These are phyloP conservation scores for Terfezia boudieri DNA, from an alignment of 495 filamentous ascomycete species.

Conservation along the genomic window DNA sequence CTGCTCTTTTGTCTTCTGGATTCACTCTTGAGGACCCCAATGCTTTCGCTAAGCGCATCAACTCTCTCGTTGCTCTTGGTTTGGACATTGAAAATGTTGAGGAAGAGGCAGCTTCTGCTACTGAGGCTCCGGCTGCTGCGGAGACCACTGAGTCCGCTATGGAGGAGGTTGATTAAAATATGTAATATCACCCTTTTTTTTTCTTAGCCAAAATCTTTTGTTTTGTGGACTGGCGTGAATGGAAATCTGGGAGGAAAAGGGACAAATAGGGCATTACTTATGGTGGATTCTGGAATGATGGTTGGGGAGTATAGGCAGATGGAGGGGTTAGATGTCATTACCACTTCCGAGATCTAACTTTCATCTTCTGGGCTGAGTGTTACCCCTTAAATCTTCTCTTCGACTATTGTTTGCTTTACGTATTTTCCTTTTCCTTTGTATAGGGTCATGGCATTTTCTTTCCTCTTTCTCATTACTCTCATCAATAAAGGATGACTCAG, in stretches of 20 bases:
- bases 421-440: too few relatives aligned
- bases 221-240: not conserved
- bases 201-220: not conserved
- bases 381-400: too few relatives aligned
- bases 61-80: slow-evolving; percentile 92
- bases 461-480: too few relatives aligned
- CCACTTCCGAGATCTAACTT: too few relatives aligned
- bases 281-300: not conserved
- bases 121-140: slow-evolving; percentile 32
- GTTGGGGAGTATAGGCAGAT: not conserved
- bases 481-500: too few relatives aligned
- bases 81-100: slow-evolving; percentile 88
- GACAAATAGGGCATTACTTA: not conserved
- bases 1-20: slow-evolving; percentile 88
- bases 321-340: too few relatives aligned
- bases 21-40: slow-evolving; percentile 99
- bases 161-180: slow-evolving; percentile 43
- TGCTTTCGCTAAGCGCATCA: slow-evolving; percentile 91
- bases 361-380: too few relatives aligned
- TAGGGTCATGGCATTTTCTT: too few relatives aligned
- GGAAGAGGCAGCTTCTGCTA: slow-evolving; percentile 40
- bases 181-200: slow-evolving; percentile 2
- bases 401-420: too few relatives aligned
- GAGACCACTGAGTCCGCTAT: slow-evolving; percentile 37
- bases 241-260: not conserved